phyloP scores from a whole-genome alignment of 148 eudicot species.

The Fagopyrum homotropicum region DNA sequence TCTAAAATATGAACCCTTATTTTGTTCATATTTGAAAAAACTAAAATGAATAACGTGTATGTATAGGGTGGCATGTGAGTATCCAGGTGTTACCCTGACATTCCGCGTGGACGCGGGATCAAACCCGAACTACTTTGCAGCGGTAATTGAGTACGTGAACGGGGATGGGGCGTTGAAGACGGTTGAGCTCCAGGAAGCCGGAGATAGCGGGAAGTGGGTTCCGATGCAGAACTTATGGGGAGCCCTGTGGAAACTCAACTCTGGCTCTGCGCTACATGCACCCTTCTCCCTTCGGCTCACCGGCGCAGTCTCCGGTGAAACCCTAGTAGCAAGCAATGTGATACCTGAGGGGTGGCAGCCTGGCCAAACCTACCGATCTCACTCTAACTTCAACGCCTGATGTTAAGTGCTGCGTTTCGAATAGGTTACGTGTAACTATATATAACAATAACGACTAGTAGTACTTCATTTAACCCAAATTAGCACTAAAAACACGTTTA shows the following conservation, averaged over 20 bases:
- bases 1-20: too few relatives aligned
- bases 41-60: too few relatives aligned
- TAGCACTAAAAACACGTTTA: too few relatives aligned
- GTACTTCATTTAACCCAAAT: not conserved
- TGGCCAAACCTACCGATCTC: slow-evolving; percentile 47
- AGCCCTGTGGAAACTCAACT: slow-evolving; percentile 41
- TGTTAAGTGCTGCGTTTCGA: not conserved
- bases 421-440: not conserved
- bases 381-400: slow-evolving; percentile 35
- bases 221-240: slow-evolving; percentile 44
- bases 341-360: slow-evolving; percentile 53
- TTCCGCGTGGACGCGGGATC: slow-evolving; percentile 53
- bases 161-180: slow-evolving; percentile 37
- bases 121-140: slow-evolving; percentile 42
- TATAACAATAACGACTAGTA: not conserved
- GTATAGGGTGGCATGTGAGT: slow-evolving; percentile 48
- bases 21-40: not conserved
- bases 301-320: slow-evolving; percentile 20
- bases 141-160: slow-evolving; percentile 31
- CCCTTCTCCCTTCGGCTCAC: slow-evolving; percentile 56
- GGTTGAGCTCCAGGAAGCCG: slow-evolving; percentile 34
- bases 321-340: slow-evolving; percentile 34
- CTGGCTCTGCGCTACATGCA: slow-evolving; percentile 19
- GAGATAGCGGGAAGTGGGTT: slow-evolving; percentile 22
- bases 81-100: slow-evolving; percentile 31